Percentiles rank a stretch among this genome's conserved stretches.
These are phyloP conservation scores for Rhodamnia rubescens DNA, from an alignment of 345 rosid genomes.

Conservation along the genomic window DNA sequence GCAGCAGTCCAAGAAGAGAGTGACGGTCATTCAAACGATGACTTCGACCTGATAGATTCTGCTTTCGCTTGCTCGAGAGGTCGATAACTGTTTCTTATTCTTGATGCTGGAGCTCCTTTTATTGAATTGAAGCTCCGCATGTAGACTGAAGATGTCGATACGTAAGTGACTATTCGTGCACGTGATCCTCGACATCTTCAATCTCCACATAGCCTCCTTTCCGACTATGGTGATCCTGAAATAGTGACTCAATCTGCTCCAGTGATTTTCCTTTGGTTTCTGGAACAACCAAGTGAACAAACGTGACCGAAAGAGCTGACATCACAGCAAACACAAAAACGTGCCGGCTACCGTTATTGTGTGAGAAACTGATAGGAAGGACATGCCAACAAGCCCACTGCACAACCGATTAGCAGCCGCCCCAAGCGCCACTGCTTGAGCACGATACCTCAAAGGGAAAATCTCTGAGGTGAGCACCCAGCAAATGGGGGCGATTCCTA, in stretches of 20 bases:
- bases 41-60: neutral
- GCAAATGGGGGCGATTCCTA: constrained; percentile 55
- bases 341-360: constrained; percentile 50
- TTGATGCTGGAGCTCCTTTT: neutral
- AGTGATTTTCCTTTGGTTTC: constrained; percentile 64
- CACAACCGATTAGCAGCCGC: constrained; percentile 46
- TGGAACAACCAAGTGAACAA: constrained; percentile 40
- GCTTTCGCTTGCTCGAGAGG: neutral
- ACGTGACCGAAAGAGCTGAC: constrained; percentile 32
- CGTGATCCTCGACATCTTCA: neutral
- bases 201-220: neutral
- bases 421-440: constrained; percentile 59
- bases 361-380: constrained; percentile 41
- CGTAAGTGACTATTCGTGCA: neutral
- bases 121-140: neutral
- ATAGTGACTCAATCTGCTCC: constrained; percentile 50
- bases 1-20: neutral
- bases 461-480: constrained; percentile 60
- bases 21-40: neutral
- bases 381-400: constrained; percentile 57
- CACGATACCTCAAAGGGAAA: constrained; percentile 52
- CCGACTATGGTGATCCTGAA: constrained; percentile 1
- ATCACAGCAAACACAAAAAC: constrained; percentile 31
- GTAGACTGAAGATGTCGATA: neutral
- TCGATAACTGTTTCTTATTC: neutral